Percentiles rank a stretch among this genome's conserved stretches.
Evolutionary conservation across 305 asterid species (phyloP).

Genomic region (Rubia occidens): DNA sequence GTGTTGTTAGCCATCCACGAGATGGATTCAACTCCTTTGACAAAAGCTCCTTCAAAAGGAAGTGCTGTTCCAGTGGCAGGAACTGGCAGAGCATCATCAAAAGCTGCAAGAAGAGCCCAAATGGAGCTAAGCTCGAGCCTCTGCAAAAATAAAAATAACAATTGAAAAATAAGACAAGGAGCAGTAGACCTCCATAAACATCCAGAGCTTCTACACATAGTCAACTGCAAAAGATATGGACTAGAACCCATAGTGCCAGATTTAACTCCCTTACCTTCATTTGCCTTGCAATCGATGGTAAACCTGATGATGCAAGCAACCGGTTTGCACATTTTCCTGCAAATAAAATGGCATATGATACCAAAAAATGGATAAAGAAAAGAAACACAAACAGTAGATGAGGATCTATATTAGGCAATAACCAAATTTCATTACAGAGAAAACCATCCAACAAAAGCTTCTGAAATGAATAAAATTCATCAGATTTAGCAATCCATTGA

Average conservation of each 20-base stretch:
- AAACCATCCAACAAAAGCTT: not conserved
- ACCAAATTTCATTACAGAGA: not conserved
- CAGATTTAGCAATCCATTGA: not conserved
- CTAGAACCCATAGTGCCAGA: conserved; percentile 11
- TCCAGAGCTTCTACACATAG: not conserved
- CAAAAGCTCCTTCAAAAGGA: conserved; percentile 87
- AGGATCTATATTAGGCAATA: not conserved
- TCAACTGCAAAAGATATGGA: not conserved
- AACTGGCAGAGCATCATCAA: conserved; percentile 78
- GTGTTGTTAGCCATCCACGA: conserved; percentile 95
- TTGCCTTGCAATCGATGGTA: conserved; percentile 84
- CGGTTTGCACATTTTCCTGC: conserved; percentile 97
- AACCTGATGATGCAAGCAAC: conserved; percentile 80
- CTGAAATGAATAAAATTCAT: conserved; percentile 1
- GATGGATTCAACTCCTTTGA: conserved; percentile 72
- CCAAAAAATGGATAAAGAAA: not conserved
- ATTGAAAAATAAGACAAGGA: conserved; percentile 3
- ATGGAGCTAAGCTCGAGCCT: conserved; percentile 78
- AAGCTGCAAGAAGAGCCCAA: conserved; percentile 95
- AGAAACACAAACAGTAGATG: conserved; percentile 1
- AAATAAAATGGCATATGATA: conserved; percentile 16
- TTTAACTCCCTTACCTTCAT: conserved; percentile 55
- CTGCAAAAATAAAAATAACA: conserved; percentile 32
- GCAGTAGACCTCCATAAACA: not conserved
- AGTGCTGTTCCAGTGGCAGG: conserved; percentile 29